Evolutionary conservation across 495 filamentous ascomycete genomes (phyloP).

Genomic region (Penicillium tannophilum): DNA sequence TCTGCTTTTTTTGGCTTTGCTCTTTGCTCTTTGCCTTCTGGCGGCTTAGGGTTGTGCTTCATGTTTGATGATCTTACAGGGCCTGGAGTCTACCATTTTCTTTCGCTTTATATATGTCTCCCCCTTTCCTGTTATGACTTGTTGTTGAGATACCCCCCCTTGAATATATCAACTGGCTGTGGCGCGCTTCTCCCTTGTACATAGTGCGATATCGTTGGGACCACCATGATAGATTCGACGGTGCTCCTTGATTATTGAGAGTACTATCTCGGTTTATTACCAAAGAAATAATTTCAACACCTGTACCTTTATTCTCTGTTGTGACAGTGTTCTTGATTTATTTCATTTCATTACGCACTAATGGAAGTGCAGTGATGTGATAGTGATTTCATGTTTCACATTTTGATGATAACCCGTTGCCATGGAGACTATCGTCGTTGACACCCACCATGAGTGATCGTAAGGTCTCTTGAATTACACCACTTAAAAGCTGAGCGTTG

Average conservation of each 20-base stretch:
- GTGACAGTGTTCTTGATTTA: neutral
- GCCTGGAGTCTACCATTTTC: slow-evolving; percentile 18
- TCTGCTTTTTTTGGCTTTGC: slow-evolving; percentile 1
- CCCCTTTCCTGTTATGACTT: slow-evolving; percentile 25
- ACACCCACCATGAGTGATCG: neutral
- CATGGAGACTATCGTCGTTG: slow-evolving; percentile 23
- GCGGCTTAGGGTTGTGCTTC: slow-evolving; percentile 9
- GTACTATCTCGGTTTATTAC: slow-evolving; percentile 13
- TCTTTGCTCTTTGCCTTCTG: neutral
- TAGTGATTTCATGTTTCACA: too few relatives aligned
- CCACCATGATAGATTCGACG: slow-evolving; percentile 29
- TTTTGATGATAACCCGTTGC: slow-evolving; percentile 13
- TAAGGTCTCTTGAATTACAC: neutral
- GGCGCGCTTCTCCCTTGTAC: slow-evolving; percentile 40
- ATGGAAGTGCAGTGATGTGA: too few relatives aligned
- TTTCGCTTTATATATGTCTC: slow-evolving; percentile 17
- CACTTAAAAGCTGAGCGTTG: neutral
- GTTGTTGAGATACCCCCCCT: slow-evolving; percentile 36
- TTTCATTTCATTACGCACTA: too few relatives aligned
- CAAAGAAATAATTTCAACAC: neutral
- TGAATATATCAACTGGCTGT: slow-evolving; percentile 43
- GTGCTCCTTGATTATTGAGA: slow-evolving; percentile 18
- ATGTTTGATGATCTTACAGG: slow-evolving; percentile 31
- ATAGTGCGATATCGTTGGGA: slow-evolving; percentile 39
- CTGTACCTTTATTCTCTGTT: neutral